A percentile compares a stretch with the other conserved stretches of the same genome.
Evolutionary conservation across 2,329 filamentous ascomycete species (phyloP).

Genomic region (Domatiomyces globalis): DNA sequence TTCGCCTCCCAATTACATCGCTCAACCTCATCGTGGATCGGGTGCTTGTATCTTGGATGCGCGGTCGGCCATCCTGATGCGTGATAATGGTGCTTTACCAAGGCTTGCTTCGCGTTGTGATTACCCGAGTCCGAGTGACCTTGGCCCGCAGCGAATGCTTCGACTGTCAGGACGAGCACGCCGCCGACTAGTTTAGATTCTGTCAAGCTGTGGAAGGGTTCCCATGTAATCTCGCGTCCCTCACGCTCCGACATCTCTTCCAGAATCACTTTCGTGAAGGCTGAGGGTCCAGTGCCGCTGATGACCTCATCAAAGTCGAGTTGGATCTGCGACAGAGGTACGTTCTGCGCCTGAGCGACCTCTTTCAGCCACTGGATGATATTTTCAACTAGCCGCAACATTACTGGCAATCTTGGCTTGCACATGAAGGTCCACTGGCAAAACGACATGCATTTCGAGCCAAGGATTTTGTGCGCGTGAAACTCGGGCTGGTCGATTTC

Average conservation of each 20-base stretch:
- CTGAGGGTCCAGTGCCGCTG: constrained; percentile 56
- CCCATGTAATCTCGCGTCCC: constrained; percentile 42
- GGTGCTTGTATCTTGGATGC: constrained; percentile 53
- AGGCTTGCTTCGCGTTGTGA: constrained; percentile 49
- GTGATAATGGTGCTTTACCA: constrained; percentile 63
- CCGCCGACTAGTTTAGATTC: constrained; percentile 53
- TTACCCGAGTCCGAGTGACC: constrained; percentile 60
- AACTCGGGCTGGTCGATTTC: constrained; percentile 59
- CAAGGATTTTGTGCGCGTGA: constrained; percentile 48
- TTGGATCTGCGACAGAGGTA: constrained; percentile 45
- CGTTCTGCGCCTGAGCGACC: constrained; percentile 44
- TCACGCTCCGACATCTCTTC: constrained; percentile 44
- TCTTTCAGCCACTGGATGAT: constrained; percentile 53
- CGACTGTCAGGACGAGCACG: constrained; percentile 53
- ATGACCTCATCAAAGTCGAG: constrained; percentile 61
- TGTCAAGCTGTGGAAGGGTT: constrained; percentile 49
- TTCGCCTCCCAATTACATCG: constrained; percentile 54
- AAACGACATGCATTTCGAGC: constrained; percentile 54
- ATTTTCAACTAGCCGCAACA: constrained; percentile 53
- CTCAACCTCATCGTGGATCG: constrained; percentile 56
- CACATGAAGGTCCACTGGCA: constrained; percentile 65
- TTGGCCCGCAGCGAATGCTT: constrained; percentile 59
- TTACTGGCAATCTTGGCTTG: constrained; percentile 52
- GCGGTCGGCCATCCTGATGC: constrained; percentile 56
- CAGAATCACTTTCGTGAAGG: constrained; percentile 52